Evolutionary conservation across 495 filamentous ascomycete species (phyloP), one percentile per base, ranked within the genome.

Genomic region (Neurospora sp.): DNA sequence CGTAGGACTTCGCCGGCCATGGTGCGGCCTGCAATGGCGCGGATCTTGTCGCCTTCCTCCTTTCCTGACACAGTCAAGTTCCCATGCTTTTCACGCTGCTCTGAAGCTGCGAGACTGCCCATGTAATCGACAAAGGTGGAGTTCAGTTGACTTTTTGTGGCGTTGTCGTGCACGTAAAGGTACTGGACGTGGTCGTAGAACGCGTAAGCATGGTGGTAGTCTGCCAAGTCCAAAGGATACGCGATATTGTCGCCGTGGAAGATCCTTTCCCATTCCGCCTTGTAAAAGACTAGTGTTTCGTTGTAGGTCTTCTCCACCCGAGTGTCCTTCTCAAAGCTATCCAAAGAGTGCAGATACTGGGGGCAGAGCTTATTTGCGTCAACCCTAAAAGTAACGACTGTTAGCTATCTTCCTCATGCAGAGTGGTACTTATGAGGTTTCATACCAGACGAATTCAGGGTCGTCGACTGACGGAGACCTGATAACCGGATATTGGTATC

Each of bases 171-270:
- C 66, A 72, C 76, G 73, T 80, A 82, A 42, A 77, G 78, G 70
- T 82, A 86, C 6, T 42, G 48, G n/a, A 82, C 83, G 72, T 82
- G 84, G 69, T 84, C 82, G 76, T 84, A 86, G 18, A 85, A 48
- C n/a, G 79, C 74, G 70, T 83, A 84, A 3, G 84, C 84, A 39
- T 84, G 79, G 40, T 77, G 77, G 73, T 81, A 85, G 73, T 80
- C 83, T 35, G 79, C 74, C 74, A 78, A 71, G 11, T 75, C 70
- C 1, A 18, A 62, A 4, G 78, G 59, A n/a, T 83, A 77, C 1
- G 75, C 76, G n/a, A 74, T 72, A 5, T 38, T 69, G 27, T 35
- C 3, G 1, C 75, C 72, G 31, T 77, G 69, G 41, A 84, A 82
- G 0, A 82, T 70, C 6, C 76, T 73, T 35, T 70, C 35, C 74